These are phyloP conservation scores for Trichoderma sp. DNA, from an alignment of 2,329 filamentous ascomycete genomes.

Conservation along the genomic window DNA sequence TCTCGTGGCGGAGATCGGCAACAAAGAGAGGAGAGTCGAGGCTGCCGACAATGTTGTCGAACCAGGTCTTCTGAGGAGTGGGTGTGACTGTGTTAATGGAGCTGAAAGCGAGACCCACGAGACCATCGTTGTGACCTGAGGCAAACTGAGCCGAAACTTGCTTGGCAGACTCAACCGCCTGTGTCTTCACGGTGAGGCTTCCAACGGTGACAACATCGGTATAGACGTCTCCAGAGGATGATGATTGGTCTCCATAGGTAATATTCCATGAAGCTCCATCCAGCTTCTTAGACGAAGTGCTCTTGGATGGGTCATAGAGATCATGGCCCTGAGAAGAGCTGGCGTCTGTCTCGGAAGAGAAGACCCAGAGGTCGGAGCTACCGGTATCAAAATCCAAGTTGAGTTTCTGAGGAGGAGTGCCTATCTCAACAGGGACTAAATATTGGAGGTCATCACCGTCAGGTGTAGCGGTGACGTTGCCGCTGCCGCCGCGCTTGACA, in stretches of 20 bases:
- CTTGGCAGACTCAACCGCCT: conserved; percentile 44
- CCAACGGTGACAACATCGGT: conserved; percentile 42
- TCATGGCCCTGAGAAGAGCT: conserved; percentile 38
- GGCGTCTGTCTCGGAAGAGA: conserved; percentile 42
- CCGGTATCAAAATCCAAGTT: conserved; percentile 26
- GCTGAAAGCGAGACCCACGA: conserved; percentile 45
- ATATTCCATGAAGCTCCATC: conserved; percentile 41
- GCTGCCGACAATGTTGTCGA: conserved; percentile 31
- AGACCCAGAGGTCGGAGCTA: conserved; percentile 33
- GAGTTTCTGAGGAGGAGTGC: conserved; percentile 24
- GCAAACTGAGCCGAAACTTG: conserved; percentile 41
- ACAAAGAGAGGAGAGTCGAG: conserved; percentile 55
- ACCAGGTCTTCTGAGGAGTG: conserved; percentile 42
- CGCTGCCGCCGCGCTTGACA: conserved; percentile 4
- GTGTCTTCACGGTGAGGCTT: conserved; percentile 37
- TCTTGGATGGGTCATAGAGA: conserved; percentile 38
- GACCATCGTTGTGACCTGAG: conserved; percentile 40
- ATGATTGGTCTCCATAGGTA: conserved; percentile 43
- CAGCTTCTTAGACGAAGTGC: conserved; percentile 37
- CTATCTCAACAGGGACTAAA: conserved; percentile 21
- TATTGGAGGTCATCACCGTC: conserved; percentile 21
- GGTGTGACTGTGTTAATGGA: conserved; percentile 43
- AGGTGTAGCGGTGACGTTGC: conserved; percentile 13
- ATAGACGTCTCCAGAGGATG: conserved; percentile 43
- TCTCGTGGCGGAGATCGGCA: conserved; percentile 57